Evolutionary conservation across 495 filamentous ascomycete genomes (phyloP).

Genomic region (Clavariopsis aquatica): DNA sequence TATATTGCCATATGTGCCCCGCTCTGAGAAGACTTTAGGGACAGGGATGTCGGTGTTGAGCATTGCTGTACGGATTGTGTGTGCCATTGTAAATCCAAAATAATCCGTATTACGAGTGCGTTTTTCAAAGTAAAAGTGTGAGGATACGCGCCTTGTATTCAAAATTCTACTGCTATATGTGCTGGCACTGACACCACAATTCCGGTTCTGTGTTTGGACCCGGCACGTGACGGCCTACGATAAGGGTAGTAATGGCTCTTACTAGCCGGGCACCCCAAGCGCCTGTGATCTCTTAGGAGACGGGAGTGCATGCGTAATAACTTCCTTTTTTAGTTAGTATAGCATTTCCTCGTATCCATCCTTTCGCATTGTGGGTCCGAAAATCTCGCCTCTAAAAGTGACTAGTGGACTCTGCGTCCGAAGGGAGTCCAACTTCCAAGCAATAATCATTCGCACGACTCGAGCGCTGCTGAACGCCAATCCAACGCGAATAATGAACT

Average conservation of each 20-base stretch:
- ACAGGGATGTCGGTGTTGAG: conserved; percentile 29
- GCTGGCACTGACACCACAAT: background rate
- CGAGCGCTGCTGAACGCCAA: background rate
- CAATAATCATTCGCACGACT: background rate
- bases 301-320: too few species aligned
- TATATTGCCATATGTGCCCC: conserved; percentile 24
- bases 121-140: background rate
- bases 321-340: too few species aligned
- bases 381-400: background rate
- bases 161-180: background rate
- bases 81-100: background rate
- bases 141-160: background rate
- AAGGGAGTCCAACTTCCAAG: background rate
- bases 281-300: too few species aligned
- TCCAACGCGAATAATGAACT: background rate
- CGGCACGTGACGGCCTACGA: background rate
- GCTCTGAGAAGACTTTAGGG: conserved; percentile 10
- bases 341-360: too few species aligned
- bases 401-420: background rate
- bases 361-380: background rate
- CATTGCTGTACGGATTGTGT: conserved; percentile 27
- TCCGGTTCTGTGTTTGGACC: background rate
- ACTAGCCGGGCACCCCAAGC: background rate
- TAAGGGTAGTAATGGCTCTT: background rate
- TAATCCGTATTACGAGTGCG: background rate